These are phyloP conservation scores for Lepidium aucheri DNA, from an alignment of 345 rosid species.

Conservation along the genomic window DNA sequence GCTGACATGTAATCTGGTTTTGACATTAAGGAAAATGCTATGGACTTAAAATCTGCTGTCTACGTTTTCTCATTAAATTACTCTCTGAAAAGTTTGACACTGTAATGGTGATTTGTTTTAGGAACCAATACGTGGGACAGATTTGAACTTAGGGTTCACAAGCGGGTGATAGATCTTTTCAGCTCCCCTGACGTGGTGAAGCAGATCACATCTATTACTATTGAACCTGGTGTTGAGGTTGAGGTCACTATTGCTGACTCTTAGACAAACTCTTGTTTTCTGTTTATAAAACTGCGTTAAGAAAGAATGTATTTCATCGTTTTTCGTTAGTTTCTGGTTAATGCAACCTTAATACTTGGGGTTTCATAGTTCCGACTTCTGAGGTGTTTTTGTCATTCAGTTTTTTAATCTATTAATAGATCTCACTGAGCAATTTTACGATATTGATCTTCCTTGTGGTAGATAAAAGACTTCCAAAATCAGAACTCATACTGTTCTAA, in stretches of 20 bases:
- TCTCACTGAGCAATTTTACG: not conserved
- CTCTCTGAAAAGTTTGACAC: not conserved
- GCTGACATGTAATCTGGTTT: not conserved
- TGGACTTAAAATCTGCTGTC: not conserved
- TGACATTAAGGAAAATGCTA: not conserved
- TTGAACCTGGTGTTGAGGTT: constrained; percentile 53
- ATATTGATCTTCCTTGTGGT: no score
- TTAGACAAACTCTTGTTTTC: not conserved
- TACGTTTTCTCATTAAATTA: not conserved
- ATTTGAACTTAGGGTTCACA: constrained; percentile 49
- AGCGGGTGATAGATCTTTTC: constrained; percentile 44
- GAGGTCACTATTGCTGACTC: constrained; percentile 48
- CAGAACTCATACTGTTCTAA: no score
- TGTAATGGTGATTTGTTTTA: not conserved
- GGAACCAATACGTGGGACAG: constrained; percentile 57
- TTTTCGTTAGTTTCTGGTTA: not conserved
- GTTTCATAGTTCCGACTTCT: not conserved
- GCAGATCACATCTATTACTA: constrained; percentile 52
- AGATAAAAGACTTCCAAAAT: no score
- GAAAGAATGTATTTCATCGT: not conserved
- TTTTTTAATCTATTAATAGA: not conserved
- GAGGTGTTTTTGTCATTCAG: not conserved
- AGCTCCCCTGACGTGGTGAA: constrained; percentile 56
- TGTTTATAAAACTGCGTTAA: not conserved
- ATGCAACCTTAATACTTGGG: not conserved